Evolutionary conservation across 2,329 filamentous ascomycete genomes (phyloP), one percentile per base, ranked within the genome.

Genomic region (Rhynchosporium graminicola): DNA sequence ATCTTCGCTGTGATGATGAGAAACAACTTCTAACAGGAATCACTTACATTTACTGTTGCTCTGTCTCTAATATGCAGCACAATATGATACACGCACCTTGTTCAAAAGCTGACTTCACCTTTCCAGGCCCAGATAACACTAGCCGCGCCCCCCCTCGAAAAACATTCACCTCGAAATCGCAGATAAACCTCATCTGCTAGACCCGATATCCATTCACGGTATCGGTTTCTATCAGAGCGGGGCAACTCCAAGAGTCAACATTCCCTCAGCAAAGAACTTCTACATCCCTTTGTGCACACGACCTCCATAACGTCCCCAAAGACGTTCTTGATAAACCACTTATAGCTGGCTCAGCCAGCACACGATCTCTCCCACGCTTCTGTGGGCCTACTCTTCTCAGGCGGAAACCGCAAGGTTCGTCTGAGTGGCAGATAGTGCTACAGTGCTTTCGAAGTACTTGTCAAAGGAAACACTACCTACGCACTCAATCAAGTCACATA

Each of bases 371-470:
- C 79, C 81, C 80, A 82, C 83, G 81, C 78, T 84, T 83, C 84
- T 86, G 89, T 95, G 92, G 91, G 92, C 91, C 92, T 95, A 92
- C 91, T 95, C 90, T 93, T 82, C 91, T 93, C 91, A 90, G 87
- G 85, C 92, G 90, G 83, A 90, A 90, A 83, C 88, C 87, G 86
- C 89, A 92, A 89, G 86, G 89, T 93, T 93, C 91, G 91, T 94
- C 92, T 96, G 91, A 87, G 91, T 84, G 87, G 90, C 87, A 96
- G 92, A 92, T 90, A 92, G 92, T 91, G 92, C 92, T 95, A 90
- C 90, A 89, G 88, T 36, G 33, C 33, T 36, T 36, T 36, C 33
- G 33, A 36, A 83, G 84, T 86, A 82, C 82, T 72, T 72, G 66
- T 66, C 66, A 67, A 56, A 52, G 63, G 63, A 59, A 48, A 51